A percentile compares a stretch with the other conserved stretches of the same genome.
phyloP scores from a whole-genome alignment of 345 rosid species.

The Hibiscus syriacus region DNA sequence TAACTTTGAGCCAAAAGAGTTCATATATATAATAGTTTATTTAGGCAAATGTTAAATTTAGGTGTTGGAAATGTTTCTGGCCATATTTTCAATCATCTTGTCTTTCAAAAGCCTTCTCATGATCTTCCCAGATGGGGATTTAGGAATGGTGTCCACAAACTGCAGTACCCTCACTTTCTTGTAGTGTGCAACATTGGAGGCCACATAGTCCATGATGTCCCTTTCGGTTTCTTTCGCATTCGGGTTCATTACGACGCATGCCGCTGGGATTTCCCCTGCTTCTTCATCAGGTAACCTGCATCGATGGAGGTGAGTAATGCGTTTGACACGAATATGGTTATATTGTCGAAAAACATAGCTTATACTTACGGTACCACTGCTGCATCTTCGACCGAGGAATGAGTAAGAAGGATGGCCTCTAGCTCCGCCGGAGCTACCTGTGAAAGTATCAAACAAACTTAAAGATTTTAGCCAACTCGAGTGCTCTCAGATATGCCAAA shows the following conservation, averaged over 20 bases:
- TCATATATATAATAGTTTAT: too few species aligned
- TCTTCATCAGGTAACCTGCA: slow-evolving; percentile 80
- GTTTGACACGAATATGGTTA: neutral
- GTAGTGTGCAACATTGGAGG: slow-evolving; percentile 73
- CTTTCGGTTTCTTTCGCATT: slow-evolving; percentile 43
- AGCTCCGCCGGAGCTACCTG: slow-evolving; percentile 95
- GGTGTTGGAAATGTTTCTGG: neutral
- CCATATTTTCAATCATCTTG: slow-evolving; percentile 34
- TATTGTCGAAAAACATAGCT: neutral
- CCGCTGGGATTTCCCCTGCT: slow-evolving; percentile 91
- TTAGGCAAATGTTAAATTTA: neutral
- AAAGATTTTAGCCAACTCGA: neutral
- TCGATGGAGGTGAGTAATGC: too few species aligned
- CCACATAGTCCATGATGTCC: slow-evolving; percentile 60
- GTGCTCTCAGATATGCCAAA: neutral
- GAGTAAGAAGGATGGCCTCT: slow-evolving; percentile 68
- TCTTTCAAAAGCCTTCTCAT: slow-evolving; percentile 76
- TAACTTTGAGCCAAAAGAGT: too few species aligned
- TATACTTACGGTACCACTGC: slow-evolving; percentile 84
- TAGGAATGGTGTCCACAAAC: slow-evolving; percentile 77
- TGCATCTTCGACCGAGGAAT: slow-evolving; percentile 72
- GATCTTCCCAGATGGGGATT: slow-evolving; percentile 84
- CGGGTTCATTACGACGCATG: slow-evolving; percentile 66
- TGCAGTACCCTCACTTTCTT: slow-evolving; percentile 70
- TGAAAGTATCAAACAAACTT: neutral